Percentiles rank a stretch among this genome's conserved stretches.
phyloP scores from a whole-genome alignment of 169 alveolate genomes.

The Cryptosporidium muris region DNA sequence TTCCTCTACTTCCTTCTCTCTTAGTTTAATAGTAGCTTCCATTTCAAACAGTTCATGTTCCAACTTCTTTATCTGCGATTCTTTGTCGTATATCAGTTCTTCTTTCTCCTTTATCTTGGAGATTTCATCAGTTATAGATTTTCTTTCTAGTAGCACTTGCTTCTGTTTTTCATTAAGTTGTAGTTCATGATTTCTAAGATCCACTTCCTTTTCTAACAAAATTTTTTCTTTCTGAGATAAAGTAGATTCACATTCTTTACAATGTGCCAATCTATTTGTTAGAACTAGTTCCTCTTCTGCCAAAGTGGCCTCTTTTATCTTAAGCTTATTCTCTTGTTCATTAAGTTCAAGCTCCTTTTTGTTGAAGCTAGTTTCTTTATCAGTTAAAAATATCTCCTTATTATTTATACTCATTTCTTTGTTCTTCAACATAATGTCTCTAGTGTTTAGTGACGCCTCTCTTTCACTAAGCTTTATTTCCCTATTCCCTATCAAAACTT shows the following conservation, averaged over 20 bases:
- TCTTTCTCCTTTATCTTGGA: conserved; percentile 47
- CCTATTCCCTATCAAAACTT: conserved; percentile 19
- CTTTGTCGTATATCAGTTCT: conserved; percentile 46
- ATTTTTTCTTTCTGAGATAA: conserved; percentile 1
- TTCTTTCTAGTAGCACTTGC: conserved; percentile 40
- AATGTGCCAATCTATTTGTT: background rate
- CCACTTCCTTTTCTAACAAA: conserved; percentile 34
- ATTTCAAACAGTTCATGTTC: conserved; percentile 49
- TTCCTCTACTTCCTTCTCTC: conserved; percentile 57
- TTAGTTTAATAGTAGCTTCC: conserved; percentile 25
- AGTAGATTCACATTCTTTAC: conserved; percentile 8
- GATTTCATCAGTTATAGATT: conserved; percentile 45
- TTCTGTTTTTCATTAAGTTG: conserved; percentile 36
- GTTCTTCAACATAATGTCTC: background rate
- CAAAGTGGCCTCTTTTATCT: conserved; percentile 6
- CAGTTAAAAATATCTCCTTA: conserved; percentile 13
- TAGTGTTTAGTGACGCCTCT: conserved; percentile 2
- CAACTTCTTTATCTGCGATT: conserved; percentile 28
- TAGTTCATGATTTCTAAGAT: conserved; percentile 11
- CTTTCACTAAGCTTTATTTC: conserved; percentile 48
- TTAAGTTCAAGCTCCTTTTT: conserved; percentile 24
- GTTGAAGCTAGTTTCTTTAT: conserved; percentile 10
- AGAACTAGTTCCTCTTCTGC: background rate
- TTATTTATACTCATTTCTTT: conserved; percentile 22
- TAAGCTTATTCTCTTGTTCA: conserved; percentile 16